Evolutionary conservation across 345 rosid species (phyloP).

Genomic region (Balakata baccata): DNA sequence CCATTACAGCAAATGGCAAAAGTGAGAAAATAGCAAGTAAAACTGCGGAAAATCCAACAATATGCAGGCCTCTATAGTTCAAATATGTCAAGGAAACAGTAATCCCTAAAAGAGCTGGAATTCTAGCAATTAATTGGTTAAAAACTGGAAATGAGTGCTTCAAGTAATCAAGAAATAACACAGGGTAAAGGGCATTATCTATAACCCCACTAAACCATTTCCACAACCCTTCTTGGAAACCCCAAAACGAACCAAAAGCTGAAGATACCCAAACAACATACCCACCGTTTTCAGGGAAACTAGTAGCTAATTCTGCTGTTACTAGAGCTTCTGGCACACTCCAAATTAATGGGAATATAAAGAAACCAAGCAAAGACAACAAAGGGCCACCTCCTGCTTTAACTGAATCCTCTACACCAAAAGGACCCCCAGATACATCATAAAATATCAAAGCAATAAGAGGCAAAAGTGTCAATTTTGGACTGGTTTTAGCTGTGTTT

Average conservation of each 20-base stretch:
- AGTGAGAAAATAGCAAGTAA: conserved; percentile 68
- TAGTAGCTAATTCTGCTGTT: conserved; percentile 93
- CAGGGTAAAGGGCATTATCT: conserved; percentile 93
- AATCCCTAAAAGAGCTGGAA: conserved; percentile 72
- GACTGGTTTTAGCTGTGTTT: conserved; percentile 35
- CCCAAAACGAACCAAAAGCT: conserved; percentile 93
- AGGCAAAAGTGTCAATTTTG: conserved; percentile 71
- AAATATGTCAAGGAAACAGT: conserved; percentile 72
- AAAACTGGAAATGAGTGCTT: conserved; percentile 78
- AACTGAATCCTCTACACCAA: conserved; percentile 89
- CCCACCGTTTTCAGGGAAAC: conserved; percentile 90
- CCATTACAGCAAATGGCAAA: conserved; percentile 71
- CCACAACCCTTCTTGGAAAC: conserved; percentile 86
- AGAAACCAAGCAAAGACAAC: conserved; percentile 45
- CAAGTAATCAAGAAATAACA: conserved; percentile 79
- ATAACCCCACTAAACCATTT: conserved; percentile 98
- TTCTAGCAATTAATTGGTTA: conserved; percentile 51
- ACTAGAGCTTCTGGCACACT: conserved; percentile 72
- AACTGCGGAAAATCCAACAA: conserved; percentile 82
- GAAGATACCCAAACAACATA: conserved; percentile 90
- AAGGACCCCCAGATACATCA: conserved; percentile 76
- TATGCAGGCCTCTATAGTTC: conserved; percentile 82
- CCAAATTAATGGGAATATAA: conserved; percentile 79
- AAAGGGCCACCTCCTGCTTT: conserved; percentile 89
- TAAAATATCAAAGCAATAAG: conserved; percentile 85